phyloP scores from a whole-genome alignment of 2,329 filamentous ascomycete species.

The Thielaviopsis punctulata region DNA sequence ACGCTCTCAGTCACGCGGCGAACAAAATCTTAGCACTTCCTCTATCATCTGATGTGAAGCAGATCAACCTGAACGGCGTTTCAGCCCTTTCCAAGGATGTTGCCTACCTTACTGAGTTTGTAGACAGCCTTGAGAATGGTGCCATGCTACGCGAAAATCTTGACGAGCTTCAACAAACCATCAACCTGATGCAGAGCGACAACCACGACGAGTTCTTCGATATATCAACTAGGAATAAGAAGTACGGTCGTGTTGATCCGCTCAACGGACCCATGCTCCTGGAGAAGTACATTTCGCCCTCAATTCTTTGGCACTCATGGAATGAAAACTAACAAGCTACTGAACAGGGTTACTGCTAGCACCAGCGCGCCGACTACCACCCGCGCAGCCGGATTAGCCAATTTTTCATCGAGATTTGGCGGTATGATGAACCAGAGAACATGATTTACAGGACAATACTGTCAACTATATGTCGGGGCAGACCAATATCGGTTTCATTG shows the following conservation, averaged over 20 bases:
- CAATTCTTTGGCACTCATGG: neutral
- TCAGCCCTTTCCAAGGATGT: conserved; percentile 68
- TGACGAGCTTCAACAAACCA: conserved; percentile 85
- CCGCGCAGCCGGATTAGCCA: conserved; percentile 47
- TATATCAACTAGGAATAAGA: conserved; percentile 72
- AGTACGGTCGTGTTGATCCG: conserved; percentile 84
- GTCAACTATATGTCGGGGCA: too few relatives aligned
- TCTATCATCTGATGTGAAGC: conserved; percentile 59
- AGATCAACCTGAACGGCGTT: conserved; percentile 78
- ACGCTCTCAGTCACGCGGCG: conserved; percentile 79
- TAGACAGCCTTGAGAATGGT: conserved; percentile 65
- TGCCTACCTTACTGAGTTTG: conserved; percentile 67
- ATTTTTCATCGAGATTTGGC: conserved; percentile 60
- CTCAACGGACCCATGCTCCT: conserved; percentile 73
- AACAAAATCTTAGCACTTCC: conserved; percentile 70
- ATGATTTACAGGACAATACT: neutral
- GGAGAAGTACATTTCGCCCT: conserved; percentile 57
- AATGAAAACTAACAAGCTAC: conserved; percentile 15
- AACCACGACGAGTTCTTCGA: conserved; percentile 98
- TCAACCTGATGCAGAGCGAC: conserved; percentile 69
- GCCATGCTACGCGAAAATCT: conserved; percentile 78
- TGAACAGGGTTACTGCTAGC: conserved; percentile 42
- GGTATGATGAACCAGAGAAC: conserved; percentile 17
- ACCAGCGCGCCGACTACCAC: conserved; percentile 33
- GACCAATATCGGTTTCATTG: neutral